These are phyloP conservation scores for Lepraria neglecta DNA, from an alignment of 495 filamentous ascomycete genomes.

Conservation along the genomic window DNA sequence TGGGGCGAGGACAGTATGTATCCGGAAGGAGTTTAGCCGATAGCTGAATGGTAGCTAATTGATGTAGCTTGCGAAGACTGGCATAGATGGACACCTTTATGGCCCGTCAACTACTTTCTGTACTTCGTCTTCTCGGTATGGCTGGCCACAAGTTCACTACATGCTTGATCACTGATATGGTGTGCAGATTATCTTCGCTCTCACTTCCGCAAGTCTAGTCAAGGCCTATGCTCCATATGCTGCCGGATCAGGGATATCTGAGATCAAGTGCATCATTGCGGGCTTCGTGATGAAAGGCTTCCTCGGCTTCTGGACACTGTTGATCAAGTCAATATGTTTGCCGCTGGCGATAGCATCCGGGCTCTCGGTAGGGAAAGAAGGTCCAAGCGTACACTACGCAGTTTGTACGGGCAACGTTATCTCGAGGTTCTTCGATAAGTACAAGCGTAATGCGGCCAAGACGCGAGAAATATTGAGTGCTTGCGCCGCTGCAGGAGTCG, in stretches of 20 bases:
- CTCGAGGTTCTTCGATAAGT: conserved; percentile 86
- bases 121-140: conserved; percentile 85
- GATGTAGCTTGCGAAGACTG: conserved; percentile 64
- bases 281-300: conserved; percentile 99
- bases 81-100: conserved; percentile 78
- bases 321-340: conserved; percentile 90
- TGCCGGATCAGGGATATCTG: conserved; percentile 93
- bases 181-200: conserved; percentile 67
- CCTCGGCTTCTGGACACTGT: conserved; percentile 80
- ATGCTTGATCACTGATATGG: conserved; percentile 15
- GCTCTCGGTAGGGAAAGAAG: conserved; percentile 93
- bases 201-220: conserved; percentile 75
- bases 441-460: conserved; percentile 87
- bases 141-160: conserved; percentile 17
- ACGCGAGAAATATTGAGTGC: conserved; percentile 92
- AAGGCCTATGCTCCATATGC: conserved; percentile 95
- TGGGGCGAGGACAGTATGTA: conserved; percentile 85
- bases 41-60: conserved; percentile 28
- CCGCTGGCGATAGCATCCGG: conserved; percentile 93
- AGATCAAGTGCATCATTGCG: conserved; percentile 99
- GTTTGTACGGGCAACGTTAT: conserved; percentile 98
- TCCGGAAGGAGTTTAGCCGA: background rate
- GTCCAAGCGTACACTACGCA: conserved; percentile 95
- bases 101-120: conserved; percentile 74
- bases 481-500: conserved; percentile 90